Evolutionary conservation across 345 rosid genomes (phyloP).

Genomic region (Ailanthus altissimus): DNA sequence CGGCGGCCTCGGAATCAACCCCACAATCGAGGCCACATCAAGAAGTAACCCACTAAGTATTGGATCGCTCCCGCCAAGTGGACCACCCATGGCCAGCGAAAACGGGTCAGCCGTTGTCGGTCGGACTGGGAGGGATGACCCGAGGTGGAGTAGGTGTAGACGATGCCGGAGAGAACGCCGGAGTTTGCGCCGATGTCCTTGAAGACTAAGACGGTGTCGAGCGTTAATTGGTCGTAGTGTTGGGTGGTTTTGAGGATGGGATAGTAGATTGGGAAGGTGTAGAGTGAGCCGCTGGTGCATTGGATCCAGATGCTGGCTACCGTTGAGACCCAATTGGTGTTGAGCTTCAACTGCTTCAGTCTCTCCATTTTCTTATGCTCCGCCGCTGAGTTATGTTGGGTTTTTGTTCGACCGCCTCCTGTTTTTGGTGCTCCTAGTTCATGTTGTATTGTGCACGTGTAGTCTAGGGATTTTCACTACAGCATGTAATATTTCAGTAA

Average conservation of each 20-base stretch:
- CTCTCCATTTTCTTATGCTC: constrained; percentile 10
- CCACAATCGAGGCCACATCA: constrained; percentile 80
- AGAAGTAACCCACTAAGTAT: constrained; percentile 70
- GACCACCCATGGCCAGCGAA: constrained; percentile 74
- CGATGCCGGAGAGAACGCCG: constrained; percentile 77
- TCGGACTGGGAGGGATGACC: constrained; percentile 24
- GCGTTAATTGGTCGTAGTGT: constrained; percentile 81
- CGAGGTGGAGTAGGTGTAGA: constrained; percentile 55
- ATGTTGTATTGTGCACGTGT: not conserved
- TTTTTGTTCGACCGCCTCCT: not conserved
- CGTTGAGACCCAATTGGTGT: constrained; percentile 66
- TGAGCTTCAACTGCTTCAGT: constrained; percentile 16
- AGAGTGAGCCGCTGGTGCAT: constrained; percentile 62
- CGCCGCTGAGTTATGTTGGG: no score
- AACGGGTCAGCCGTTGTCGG: not conserved
- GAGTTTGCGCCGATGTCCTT: constrained; percentile 93
- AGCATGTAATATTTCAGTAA: not conserved
- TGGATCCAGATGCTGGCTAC: constrained; percentile 92
- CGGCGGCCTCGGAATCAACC: constrained; percentile 61
- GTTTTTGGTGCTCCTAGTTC: not conserved
- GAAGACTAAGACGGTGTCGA: constrained; percentile 94
- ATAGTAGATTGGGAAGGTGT: constrained; percentile 86
- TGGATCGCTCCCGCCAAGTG: constrained; percentile 63
- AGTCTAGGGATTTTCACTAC: not conserved
- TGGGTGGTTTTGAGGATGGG: constrained; percentile 72